Evolutionary conservation across 2,329 filamentous ascomycete genomes (phyloP).

Genomic region (Aureobasidium namibiae): DNA sequence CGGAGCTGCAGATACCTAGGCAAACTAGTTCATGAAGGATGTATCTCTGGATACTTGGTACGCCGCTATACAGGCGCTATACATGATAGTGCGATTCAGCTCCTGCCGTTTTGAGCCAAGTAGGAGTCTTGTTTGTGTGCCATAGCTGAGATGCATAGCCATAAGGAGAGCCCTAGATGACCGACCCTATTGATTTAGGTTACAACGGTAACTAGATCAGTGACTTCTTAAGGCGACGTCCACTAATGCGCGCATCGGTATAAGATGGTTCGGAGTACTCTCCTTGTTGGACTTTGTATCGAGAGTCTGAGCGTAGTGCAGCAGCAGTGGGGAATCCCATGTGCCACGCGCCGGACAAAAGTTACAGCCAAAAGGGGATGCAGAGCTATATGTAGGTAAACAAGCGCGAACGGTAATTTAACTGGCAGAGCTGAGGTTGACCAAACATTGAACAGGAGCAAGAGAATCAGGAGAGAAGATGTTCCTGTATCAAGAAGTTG

Average conservation of each 20-base stretch:
- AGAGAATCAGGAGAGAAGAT: neutral
- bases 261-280: no score
- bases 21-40: neutral
- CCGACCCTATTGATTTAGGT: neutral
- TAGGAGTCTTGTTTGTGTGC: neutral
- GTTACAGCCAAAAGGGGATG: neutral
- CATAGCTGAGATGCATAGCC: neutral
- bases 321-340: no score
- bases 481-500: no score
- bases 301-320: neutral
- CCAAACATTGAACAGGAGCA: neutral
- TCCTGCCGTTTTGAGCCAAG: neutral
- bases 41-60: neutral
- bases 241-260: no score
- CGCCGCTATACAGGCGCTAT: neutral
- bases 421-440: neutral
- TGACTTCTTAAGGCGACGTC: neutral
- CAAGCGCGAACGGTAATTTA: neutral
- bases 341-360: neutral
- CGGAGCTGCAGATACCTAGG: neutral
- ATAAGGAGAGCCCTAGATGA: neutral
- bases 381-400: neutral
- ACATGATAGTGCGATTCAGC: neutral
- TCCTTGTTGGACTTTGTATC: no score
- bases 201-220: neutral